Base-by-base conservation (phyloP, 306 rosid species). In the Cicer bijugum region DNA sequence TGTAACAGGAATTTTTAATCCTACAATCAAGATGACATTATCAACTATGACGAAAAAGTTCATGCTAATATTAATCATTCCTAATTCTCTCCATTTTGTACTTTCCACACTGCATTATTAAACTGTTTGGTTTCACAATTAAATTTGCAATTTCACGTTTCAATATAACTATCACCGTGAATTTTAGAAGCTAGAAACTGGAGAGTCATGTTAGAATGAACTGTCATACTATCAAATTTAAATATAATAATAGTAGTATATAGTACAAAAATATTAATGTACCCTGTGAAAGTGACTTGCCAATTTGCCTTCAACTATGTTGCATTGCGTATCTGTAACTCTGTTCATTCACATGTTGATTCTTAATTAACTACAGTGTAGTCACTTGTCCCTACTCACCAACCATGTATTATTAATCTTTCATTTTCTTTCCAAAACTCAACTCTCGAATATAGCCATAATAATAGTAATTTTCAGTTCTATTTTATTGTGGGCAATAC, bases 1-100 rank as follows among this genome's bases (percentile, higher is more conserved):
- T 81, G 60, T 75, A 40, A 81, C 73, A 72, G 65, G 50, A 62
- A 17, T 78, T 58, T 65, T 77, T 64, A 72, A 69, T 68, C 81
- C 75, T 76, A 77, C 76, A 60, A 58, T 46, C 35, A 59, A 59
- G 69, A 58, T 10, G 62, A 68, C 68, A 71, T 66, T 59, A 28
- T 69, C 62, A 35, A 61, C 76, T 43, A 23, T 59, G 43, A 28
- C 8, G 1, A 12, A 58, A 6, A 33, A 58, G 69, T 66, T 71
- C 67, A 46, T 73, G 44, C 6, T 59, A 51, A 65, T 59, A 59
- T 58, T 69, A 80, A 65, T 19, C 9, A 20, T 62, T 59, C n/a
- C 10, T 45, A 51, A 59, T 67, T 48, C 60, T 62, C 39, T 20
- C 15, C 1, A 38, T 51, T 66, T 66, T 50, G 39, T 67, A 20